Conservation (phyloP, 164 flowering plant species). For the Liquidambar formosana region DNA sequence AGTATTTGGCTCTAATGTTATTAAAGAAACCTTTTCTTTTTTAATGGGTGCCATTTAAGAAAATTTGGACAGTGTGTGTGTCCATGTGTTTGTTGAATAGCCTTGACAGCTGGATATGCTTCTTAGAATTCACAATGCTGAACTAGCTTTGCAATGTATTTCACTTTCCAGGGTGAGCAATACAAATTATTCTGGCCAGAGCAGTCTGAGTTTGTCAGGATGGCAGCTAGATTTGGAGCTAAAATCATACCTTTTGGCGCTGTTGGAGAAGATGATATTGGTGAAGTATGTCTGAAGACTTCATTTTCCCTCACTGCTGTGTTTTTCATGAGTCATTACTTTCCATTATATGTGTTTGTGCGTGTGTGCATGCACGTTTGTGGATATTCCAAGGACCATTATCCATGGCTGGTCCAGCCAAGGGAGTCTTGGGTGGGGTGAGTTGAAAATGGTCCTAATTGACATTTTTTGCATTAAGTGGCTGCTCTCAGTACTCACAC, state of each 20-base stretch:
- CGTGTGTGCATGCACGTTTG: no score
- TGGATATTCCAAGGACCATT: no score
- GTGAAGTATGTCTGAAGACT: constrained; percentile 25
- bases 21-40: background rate
- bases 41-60: background rate
- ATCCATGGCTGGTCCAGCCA: no score
- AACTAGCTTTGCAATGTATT: background rate
- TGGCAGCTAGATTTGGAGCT: constrained; percentile 88
- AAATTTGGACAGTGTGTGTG: background rate
- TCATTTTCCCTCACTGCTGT: background rate
- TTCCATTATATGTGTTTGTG: no score
- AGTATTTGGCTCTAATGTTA: background rate
- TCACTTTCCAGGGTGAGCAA: constrained; percentile 62
- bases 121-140: background rate
- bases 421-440: no score
- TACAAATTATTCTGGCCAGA: constrained; percentile 85
- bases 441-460: no score
- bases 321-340: no score
- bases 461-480: no score
- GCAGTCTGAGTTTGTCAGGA: constrained; percentile 74
- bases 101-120: background rate
- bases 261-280: constrained; percentile 84
- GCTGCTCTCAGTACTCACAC: no score
- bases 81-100: no score
- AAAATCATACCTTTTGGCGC: constrained; percentile 78